A percentile compares a stretch with the other conserved stretches of the same genome.
These are phyloP conservation scores for Exophiala alcalophila DNA, from an alignment of 2,329 filamentous ascomycete species.

Conservation along the genomic window DNA sequence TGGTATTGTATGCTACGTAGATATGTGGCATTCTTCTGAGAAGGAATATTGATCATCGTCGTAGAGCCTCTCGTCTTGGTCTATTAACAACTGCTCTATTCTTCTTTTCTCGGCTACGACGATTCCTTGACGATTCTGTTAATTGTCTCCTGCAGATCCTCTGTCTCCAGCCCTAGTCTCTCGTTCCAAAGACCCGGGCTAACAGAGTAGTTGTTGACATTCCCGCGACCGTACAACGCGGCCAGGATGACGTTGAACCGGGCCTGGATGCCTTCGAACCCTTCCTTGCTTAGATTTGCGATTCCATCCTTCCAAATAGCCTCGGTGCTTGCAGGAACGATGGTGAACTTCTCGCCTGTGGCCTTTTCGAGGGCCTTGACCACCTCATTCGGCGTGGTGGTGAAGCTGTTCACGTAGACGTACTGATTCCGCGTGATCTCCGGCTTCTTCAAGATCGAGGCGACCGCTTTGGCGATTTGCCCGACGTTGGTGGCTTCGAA, in stretches of 20 bases:
- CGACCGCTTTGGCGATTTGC: slow-evolving; percentile 24
- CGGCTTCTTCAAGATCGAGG: slow-evolving; percentile 45
- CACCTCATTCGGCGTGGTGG: slow-evolving; percentile 57
- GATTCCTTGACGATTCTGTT: no score
- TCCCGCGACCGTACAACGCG: slow-evolving; percentile 1
- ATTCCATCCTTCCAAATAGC: slow-evolving; percentile 41
- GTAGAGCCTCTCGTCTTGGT: no score
- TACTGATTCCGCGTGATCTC: slow-evolving; percentile 57
- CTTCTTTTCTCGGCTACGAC: no score
- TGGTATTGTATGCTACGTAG: no score
- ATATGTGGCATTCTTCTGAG: no score
- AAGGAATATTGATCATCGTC: no score
- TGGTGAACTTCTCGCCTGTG: slow-evolving; percentile 52
- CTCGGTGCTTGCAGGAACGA: slow-evolving; percentile 40
- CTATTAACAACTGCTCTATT: no score
- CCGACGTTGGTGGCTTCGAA: slow-evolving; percentile 26
- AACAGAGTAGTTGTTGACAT: slow-evolving; percentile 5
- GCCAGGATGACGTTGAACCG: neutral
- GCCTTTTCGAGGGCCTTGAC: slow-evolving; percentile 53
- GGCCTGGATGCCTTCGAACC: slow-evolving; percentile 7
- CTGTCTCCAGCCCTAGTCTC: slow-evolving; percentile 2
- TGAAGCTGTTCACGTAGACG: slow-evolving; percentile 57
- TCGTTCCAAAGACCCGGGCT: slow-evolving; percentile 9
- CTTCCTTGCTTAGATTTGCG: slow-evolving; percentile 11
- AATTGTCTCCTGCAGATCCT: slow-evolving; percentile 6